Percentiles rank a stretch among this genome's conserved stretches.
phyloP scores from a whole-genome alignment of 83 land plant genomes.

The Thuja plicata region DNA sequence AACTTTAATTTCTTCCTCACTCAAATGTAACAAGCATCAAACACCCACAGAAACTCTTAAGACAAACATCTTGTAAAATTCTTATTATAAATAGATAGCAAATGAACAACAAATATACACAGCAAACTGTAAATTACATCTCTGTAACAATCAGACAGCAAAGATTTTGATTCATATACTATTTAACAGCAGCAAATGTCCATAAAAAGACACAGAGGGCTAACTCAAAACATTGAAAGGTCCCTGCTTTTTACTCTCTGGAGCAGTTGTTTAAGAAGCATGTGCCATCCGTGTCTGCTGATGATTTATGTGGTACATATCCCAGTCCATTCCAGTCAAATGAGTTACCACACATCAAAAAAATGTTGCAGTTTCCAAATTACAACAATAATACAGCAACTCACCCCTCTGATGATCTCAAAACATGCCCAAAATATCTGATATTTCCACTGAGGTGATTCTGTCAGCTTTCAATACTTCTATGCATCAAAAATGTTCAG shows the following conservation, averaged over 20 bases:
- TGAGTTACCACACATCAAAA: neutral
- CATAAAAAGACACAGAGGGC: neutral
- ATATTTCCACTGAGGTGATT: neutral
- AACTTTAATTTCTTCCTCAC: neutral
- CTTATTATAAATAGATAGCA: neutral
- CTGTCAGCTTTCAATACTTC: neutral
- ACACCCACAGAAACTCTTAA: neutral
- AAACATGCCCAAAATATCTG: neutral
- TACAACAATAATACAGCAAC: neutral
- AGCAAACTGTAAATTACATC: neutral
- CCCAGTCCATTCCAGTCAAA: neutral
- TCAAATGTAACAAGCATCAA: neutral
- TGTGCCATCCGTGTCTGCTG: neutral
- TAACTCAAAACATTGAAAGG: neutral
- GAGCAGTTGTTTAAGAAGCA: neutral
- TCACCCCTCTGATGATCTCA: neutral
- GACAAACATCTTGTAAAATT: neutral
- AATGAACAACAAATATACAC: neutral
- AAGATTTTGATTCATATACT: neutral
- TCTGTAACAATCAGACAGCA: neutral
- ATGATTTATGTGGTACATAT: neutral
- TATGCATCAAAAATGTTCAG: neutral
- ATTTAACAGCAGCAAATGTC: neutral
- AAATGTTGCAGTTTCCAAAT: neutral
- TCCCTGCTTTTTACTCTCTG: neutral